phyloP scores from a whole-genome alignment of 768 basidiomycete genomes.

The Naganishia friedmannii region DNA sequence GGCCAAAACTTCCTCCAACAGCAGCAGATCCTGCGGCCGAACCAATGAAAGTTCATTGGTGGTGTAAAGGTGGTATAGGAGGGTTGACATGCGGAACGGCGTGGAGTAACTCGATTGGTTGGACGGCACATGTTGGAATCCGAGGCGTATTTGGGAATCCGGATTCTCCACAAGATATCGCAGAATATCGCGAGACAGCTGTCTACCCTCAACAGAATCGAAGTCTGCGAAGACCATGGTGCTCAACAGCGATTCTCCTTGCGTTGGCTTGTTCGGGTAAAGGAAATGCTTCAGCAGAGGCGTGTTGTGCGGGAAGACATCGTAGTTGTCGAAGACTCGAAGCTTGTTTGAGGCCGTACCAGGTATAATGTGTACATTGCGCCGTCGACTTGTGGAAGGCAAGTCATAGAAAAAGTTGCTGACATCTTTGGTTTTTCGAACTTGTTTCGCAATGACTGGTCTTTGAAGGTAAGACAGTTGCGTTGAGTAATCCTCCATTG shows the following conservation, averaged over 20 bases:
- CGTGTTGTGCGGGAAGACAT: constrained; percentile 27
- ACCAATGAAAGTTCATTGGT: constrained; percentile 33
- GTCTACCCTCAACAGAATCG: constrained; percentile 62
- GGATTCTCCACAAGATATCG: not conserved
- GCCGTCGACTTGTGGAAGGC: constrained; percentile 64
- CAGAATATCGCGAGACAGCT: constrained; percentile 46
- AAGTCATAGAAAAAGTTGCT: constrained; percentile 85
- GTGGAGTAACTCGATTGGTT: constrained; percentile 52
- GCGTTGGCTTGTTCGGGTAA: constrained; percentile 54
- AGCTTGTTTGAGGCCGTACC: constrained; percentile 31
- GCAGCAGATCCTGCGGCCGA: constrained; percentile 36
- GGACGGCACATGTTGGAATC: constrained; percentile 72
- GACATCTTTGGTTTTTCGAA: constrained; percentile 52
- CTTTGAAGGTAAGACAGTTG: constrained; percentile 25
- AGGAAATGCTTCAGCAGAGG: constrained; percentile 58
- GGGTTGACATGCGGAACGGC: constrained; percentile 53
- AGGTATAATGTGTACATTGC: constrained; percentile 76
- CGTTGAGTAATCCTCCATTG: constrained; percentile 28
- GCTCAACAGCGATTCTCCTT: constrained; percentile 44
- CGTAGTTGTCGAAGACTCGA: constrained; percentile 15
- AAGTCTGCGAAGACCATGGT: constrained; percentile 73
- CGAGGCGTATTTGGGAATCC: constrained; percentile 56
- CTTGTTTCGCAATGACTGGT: constrained; percentile 10
- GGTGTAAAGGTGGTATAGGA: constrained; percentile 42
- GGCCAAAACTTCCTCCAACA: constrained; percentile 37